Conservation (phyloP, 2,329 filamentous ascomycete species). For the Colletotrichum tanaceti region DNA sequence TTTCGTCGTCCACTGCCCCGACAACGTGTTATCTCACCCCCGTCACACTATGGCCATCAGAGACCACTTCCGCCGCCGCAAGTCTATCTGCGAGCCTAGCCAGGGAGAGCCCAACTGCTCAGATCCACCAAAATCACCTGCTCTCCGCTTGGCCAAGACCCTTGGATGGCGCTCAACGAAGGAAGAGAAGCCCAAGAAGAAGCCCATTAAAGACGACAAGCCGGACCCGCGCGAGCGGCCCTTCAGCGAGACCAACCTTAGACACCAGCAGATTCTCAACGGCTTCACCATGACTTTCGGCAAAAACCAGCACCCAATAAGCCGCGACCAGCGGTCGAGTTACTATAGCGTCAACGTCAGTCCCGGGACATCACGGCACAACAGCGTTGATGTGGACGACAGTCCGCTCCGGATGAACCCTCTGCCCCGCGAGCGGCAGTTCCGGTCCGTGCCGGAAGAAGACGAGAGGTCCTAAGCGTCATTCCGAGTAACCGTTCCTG, state of each 20-base stretch:
- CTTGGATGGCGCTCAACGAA: slow-evolving; percentile 43
- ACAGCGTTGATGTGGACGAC: slow-evolving; percentile 51
- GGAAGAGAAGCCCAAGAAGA: slow-evolving; percentile 48
- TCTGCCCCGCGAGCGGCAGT: slow-evolving; percentile 18
- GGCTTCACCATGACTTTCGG: slow-evolving; percentile 61
- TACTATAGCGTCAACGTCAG: slow-evolving; percentile 49
- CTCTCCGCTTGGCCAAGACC: slow-evolving; percentile 40
- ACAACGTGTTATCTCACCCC: background rate
- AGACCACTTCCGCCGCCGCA: slow-evolving; percentile 56
- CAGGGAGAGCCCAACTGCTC: slow-evolving; percentile 49
- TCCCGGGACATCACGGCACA: slow-evolving; percentile 57
- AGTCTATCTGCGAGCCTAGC: slow-evolving; percentile 50
- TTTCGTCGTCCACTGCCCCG: background rate
- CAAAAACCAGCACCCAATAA: slow-evolving; percentile 21
- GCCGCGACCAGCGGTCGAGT: slow-evolving; percentile 34
- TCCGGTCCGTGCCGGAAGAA: slow-evolving; percentile 29
- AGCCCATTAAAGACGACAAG: slow-evolving; percentile 43
- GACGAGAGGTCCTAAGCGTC: slow-evolving; percentile 22
- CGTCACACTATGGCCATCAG: slow-evolving; percentile 54
- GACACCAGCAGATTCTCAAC: slow-evolving; percentile 60
- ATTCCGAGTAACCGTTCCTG: background rate
- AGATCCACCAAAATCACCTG: slow-evolving; percentile 29
- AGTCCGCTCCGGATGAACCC: slow-evolving; percentile 30
- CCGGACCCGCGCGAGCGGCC: slow-evolving; percentile 58
- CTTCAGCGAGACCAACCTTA: slow-evolving; percentile 58